Conservation (phyloP, 73 alveolate species). For the Paramecium sonneborni region DNA sequence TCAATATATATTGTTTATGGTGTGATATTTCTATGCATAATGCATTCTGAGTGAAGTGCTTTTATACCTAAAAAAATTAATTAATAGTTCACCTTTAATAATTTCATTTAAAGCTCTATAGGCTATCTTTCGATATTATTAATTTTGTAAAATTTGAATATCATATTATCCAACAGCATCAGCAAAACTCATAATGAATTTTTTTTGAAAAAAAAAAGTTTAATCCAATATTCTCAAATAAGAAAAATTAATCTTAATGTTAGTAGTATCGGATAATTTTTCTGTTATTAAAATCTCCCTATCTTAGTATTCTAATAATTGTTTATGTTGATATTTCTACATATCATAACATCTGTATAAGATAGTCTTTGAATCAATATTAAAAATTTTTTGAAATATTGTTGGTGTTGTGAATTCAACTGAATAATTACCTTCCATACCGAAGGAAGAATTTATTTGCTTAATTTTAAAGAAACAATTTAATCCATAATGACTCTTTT, state of each 20-base stretch:
- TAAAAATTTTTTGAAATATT: too few relatives aligned
- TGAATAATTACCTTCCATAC: background rate
- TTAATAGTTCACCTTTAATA: background rate
- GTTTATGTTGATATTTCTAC: background rate
- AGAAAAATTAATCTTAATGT: background rate
- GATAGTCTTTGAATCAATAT: background rate
- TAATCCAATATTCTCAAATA: background rate
- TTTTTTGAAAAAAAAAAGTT: too few relatives aligned
- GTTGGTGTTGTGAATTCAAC: background rate
- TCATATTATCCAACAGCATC: background rate
- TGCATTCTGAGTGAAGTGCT: background rate
- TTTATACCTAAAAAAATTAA: background rate
- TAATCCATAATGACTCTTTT: background rate
- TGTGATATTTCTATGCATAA: background rate
- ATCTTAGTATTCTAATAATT: background rate
- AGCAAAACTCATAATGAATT: background rate
- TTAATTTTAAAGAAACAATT: background rate
- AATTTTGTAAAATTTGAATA: too few relatives aligned
- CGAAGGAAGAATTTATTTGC: background rate
- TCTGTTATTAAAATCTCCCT: background rate
- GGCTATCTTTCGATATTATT: too few relatives aligned
- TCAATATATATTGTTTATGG: background rate
- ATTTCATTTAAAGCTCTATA: background rate
- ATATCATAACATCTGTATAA: background rate
- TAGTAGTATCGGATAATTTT: background rate